Evolutionary conservation across 140 eudicot species (phyloP).

Genomic region (Senecio squalidus): DNA sequence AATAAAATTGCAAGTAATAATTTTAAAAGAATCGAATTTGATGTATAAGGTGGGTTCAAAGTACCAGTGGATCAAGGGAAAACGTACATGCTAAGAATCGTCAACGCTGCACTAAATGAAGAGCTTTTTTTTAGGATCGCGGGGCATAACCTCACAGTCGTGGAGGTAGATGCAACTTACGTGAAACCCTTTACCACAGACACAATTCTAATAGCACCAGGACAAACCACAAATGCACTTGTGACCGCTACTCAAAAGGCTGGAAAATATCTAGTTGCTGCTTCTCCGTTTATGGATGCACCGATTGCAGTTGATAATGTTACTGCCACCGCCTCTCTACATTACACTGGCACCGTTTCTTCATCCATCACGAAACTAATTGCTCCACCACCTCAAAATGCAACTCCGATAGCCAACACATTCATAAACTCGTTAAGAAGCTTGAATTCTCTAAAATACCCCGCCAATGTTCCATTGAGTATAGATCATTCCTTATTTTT

Average conservation of each 20-base stretch:
- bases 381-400: slow-evolving; percentile 55
- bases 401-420: slow-evolving; percentile 46
- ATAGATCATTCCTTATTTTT: slow-evolving; percentile 53
- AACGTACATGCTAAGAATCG: slow-evolving; percentile 58
- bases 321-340: slow-evolving; percentile 54
- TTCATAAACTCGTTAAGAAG: slow-evolving; percentile 45
- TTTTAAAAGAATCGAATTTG: neutral
- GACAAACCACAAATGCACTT: slow-evolving; percentile 72
- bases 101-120: slow-evolving; percentile 76
- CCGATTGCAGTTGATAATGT: slow-evolving; percentile 53
- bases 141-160: slow-evolving; percentile 59
- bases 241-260: slow-evolving; percentile 32
- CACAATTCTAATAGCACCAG: slow-evolving; percentile 61
- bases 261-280: slow-evolving; percentile 54
- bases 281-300: slow-evolving; percentile 59
- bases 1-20: neutral
- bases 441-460: slow-evolving; percentile 45
- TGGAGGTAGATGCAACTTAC: slow-evolving; percentile 73
- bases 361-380: slow-evolving; percentile 36
- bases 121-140: slow-evolving; percentile 72
- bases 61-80: slow-evolving; percentile 48
- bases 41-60: slow-evolving; percentile 45
- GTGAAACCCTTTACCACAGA: slow-evolving; percentile 64
- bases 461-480: slow-evolving; percentile 45
- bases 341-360: slow-evolving; percentile 41